These are phyloP conservation scores for Ceratopteris richardii DNA, from an alignment of 75 land plant genomes.

Conservation along the genomic window DNA sequence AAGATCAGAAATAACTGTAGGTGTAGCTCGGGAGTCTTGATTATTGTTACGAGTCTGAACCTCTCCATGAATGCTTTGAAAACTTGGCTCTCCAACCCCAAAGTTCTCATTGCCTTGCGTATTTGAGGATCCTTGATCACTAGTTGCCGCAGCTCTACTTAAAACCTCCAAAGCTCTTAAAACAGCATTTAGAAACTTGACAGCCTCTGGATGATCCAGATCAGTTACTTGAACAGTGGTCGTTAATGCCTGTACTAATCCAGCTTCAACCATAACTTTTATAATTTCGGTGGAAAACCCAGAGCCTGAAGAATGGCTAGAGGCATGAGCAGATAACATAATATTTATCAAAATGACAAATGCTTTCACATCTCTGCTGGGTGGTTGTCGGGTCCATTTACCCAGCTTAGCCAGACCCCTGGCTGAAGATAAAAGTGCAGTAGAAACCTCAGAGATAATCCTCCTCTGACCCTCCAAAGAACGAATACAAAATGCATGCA, in stretches of 20 bases:
- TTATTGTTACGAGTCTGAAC: not conserved
- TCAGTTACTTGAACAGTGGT: constrained; percentile 33
- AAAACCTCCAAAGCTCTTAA: constrained; percentile 29
- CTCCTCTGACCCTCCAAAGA: constrained; percentile 84
- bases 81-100: not conserved
- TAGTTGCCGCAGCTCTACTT: constrained; percentile 19
- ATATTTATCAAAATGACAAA: constrained; percentile 31
- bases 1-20: not conserved
- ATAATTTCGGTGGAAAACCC: constrained; percentile 39
- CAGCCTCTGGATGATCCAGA: constrained; percentile 41
- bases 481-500: constrained; percentile 87
- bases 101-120: not conserved
- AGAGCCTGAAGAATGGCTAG: constrained; percentile 21
- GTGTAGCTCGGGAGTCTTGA: not conserved
- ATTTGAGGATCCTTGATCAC: not conserved
- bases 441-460: constrained; percentile 55
- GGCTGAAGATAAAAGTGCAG: not conserved
- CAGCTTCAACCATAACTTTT: constrained; percentile 36
- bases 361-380: constrained; percentile 24
- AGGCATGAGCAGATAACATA: constrained; percentile 26
- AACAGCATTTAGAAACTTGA: constrained; percentile 31
- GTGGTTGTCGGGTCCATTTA: constrained; percentile 13
- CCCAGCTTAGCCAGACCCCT: not conserved
- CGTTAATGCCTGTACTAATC: constrained; percentile 34
- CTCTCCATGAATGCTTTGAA: not conserved